Conservation (phyloP, 177 flowering plant genomes). For the Vitis hybrid region DNA sequence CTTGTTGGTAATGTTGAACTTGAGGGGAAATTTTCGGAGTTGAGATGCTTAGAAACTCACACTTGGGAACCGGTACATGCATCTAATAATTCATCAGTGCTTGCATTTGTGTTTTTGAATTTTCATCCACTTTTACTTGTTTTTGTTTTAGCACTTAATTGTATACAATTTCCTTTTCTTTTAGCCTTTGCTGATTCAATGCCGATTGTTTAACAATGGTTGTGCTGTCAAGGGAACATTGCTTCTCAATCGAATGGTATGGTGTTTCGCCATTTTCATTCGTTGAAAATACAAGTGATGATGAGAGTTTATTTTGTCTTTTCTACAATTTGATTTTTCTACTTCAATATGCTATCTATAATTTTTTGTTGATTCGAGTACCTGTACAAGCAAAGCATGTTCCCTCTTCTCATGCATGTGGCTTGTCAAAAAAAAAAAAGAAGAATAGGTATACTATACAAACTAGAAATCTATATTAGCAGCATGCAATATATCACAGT, state of each 20-base stretch:
- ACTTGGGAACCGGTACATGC: conserved; percentile 34
- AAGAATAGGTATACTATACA: too few species aligned
- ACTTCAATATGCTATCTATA: too few species aligned
- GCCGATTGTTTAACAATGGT: conserved; percentile 73
- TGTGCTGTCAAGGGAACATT: conserved; percentile 78
- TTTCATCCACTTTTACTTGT: neutral
- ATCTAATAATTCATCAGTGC: neutral
- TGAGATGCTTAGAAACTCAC: conserved; percentile 10
- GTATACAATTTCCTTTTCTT: conserved; percentile 10
- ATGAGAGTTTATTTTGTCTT: neutral
- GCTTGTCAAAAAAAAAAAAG: too few species aligned
- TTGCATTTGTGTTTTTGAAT: neutral
- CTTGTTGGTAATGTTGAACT: conserved; percentile 7
- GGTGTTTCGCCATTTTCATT: neutral
- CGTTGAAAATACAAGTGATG: neutral
- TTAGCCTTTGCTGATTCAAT: conserved; percentile 81
- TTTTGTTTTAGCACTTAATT: neutral
- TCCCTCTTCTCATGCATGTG: too few species aligned
- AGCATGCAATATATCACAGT: too few species aligned
- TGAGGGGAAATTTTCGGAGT: conserved; percentile 16
- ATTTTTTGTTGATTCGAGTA: too few species aligned
- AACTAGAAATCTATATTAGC: too few species aligned
- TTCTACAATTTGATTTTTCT: too few species aligned
- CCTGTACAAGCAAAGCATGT: too few species aligned
- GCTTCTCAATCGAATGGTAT: conserved; percentile 63